A percentile compares a stretch with the other conserved stretches of the same genome.
Evolutionary conservation across 202 grass and related monocot genomes (phyloP).

Genomic region (Musa balbisiana): DNA sequence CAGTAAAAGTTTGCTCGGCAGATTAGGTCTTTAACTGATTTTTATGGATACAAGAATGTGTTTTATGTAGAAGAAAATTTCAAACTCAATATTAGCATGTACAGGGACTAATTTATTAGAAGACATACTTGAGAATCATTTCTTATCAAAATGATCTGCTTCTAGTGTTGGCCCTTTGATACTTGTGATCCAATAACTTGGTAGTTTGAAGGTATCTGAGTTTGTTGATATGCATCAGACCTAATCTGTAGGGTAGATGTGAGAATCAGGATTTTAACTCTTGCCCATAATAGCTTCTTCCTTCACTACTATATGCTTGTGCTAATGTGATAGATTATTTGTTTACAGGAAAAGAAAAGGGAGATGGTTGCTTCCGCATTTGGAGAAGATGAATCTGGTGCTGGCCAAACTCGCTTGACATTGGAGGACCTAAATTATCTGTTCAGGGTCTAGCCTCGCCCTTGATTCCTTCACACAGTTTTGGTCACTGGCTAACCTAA

Average conservation of each 20-base stretch:
- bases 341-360: slow-evolving; percentile 76
- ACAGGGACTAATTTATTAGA: background rate
- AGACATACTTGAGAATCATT: no score
- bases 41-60: background rate
- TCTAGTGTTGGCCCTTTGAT: no score
- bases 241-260: no score
- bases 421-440: slow-evolving; percentile 91
- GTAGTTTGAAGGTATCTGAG: no score
- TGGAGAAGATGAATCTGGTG: slow-evolving; percentile 81
- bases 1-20: no score
- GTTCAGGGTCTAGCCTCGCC: slow-evolving; percentile 54
- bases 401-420: slow-evolving; percentile 64
- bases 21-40: no score
- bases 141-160: background rate
- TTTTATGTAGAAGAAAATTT: background rate
- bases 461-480: slow-evolving; percentile 45
- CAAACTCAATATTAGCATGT: background rate
- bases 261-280: background rate
- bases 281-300: background rate
- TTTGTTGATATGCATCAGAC: no score
- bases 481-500: slow-evolving; percentile 41
- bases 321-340: background rate
- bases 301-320: background rate
- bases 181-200: no score
- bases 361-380: slow-evolving; percentile 98